Evolutionary conservation across 176 grass and related monocot genomes (phyloP).

Genomic region (Ampelocalamus luodianensis): DNA sequence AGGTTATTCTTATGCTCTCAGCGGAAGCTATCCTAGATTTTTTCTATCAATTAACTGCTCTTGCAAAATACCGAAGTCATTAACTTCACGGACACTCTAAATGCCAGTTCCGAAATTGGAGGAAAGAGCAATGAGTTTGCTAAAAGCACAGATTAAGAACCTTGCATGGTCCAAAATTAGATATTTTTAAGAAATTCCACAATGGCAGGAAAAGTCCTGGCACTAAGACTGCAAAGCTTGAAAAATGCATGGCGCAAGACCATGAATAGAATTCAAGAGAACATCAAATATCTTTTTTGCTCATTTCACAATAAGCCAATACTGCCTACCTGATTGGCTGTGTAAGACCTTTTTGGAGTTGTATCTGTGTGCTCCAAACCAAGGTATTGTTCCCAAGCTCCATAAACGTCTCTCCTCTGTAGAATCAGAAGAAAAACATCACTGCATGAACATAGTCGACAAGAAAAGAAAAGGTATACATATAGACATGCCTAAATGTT

Average conservation of each 20-base stretch:
- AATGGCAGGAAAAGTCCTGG: neutral
- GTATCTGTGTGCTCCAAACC: constrained; percentile 79
- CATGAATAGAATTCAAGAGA: neutral
- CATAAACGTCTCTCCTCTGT: constrained; percentile 70
- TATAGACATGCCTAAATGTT: constrained; percentile 22
- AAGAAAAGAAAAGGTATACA: neutral
- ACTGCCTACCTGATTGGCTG: constrained; percentile 65
- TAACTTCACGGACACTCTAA: neutral
- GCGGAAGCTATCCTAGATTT: neutral
- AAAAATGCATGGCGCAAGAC: neutral
- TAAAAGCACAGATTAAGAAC: neutral
- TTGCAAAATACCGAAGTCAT: neutral
- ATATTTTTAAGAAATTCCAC: constrained; percentile 15
- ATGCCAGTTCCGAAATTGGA: neutral
- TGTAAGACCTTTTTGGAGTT: constrained; percentile 65
- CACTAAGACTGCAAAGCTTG: neutral
- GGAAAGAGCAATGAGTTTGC: neutral
- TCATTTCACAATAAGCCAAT: neutral
- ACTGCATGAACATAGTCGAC: constrained; percentile 21
- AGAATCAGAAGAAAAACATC: constrained; percentile 38
- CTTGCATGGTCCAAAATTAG: neutral
- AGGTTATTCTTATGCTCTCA: neutral
- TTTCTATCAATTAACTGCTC: constrained; percentile 13
- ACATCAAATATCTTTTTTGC: constrained; percentile 7
- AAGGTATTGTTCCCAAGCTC: constrained; percentile 86